Conservation (phyloP, 345 rosid genomes). For the Jatropha curcas region DNA sequence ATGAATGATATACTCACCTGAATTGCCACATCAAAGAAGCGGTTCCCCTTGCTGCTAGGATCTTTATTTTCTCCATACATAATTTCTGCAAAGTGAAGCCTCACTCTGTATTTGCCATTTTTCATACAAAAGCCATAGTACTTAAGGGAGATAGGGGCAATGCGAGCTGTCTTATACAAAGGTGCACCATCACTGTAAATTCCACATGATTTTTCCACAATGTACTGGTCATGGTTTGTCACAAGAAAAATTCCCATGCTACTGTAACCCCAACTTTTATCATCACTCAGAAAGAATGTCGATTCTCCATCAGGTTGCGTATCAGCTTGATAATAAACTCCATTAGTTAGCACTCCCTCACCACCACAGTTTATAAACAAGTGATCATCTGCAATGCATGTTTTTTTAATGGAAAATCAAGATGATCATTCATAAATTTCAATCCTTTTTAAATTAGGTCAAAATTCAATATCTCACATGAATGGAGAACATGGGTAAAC, state of each 20-base stretch:
- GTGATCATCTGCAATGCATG: not conserved
- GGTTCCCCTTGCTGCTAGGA: constrained; percentile 5
- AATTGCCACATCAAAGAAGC: constrained; percentile 1
- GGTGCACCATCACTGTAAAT: constrained; percentile 3
- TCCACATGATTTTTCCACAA: not conserved
- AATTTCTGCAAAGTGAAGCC: constrained; percentile 8
- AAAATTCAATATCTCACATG: not conserved
- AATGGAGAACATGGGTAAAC: not conserved
- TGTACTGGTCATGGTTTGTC: not conserved
- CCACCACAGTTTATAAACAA: constrained; percentile 9
- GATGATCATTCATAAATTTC: not conserved
- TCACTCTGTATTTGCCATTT: constrained; percentile 4
- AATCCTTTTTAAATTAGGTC: not conserved
- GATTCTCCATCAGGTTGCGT: constrained; percentile 8
- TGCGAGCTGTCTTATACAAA: not conserved
- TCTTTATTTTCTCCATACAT: not conserved
- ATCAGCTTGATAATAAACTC: constrained; percentile 2
- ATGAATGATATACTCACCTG: not conserved
- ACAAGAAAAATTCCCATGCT: not conserved
- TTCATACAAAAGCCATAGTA: constrained; percentile 7
- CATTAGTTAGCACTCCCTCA: not conserved
- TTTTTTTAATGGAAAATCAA: no score
- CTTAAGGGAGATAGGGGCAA: constrained; percentile 1
- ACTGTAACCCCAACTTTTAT: constrained; percentile 3
- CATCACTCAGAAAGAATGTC: not conserved